Percentiles rank a stretch among this genome's conserved stretches.
phyloP scores from a whole-genome alignment of 225 moss, liverwort and hornwort species.

The Physcomitrellopsis africana region DNA sequence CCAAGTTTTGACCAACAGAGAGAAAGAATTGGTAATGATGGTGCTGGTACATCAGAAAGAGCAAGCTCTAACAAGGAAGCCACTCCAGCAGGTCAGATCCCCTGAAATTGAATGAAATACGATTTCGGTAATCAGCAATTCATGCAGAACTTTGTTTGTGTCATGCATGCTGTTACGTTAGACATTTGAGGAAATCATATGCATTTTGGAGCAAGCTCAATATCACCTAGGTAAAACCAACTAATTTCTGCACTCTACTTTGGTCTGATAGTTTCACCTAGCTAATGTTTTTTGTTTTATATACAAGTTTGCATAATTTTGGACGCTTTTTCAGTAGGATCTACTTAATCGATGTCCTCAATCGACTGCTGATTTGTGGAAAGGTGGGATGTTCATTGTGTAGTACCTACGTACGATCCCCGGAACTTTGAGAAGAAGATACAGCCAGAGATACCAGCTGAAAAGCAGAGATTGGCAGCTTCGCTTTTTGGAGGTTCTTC shows the following conservation, averaged over 20 bases:
- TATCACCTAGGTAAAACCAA: no score
- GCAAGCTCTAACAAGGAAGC: constrained; percentile 43
- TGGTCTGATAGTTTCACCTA: no score
- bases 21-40: constrained; percentile 48
- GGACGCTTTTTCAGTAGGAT: neutral
- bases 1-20: constrained; percentile 51
- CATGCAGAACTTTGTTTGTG: neutral
- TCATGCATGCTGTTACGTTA: constrained; percentile 11
- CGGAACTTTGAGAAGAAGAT: constrained; percentile 31
- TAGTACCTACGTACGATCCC: constrained; percentile 30
- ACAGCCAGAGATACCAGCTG: constrained; percentile 60
- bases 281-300: no score
- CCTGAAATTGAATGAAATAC: neutral
- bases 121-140: neutral
- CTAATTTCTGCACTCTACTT: no score
- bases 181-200: neutral
- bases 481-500: constrained; percentile 66
- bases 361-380: constrained; percentile 8
- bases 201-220: neutral
- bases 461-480: constrained; percentile 73
- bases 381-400: constrained; percentile 13
- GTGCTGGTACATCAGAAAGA: constrained; percentile 44
- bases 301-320: no score
- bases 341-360: neutral
- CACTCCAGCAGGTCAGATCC: constrained; percentile 27